A percentile compares a stretch with the other conserved stretches of the same genome.
phyloP scores from a whole-genome alignment of 2,329 filamentous ascomycete species.

The Claviceps purpurea region DNA sequence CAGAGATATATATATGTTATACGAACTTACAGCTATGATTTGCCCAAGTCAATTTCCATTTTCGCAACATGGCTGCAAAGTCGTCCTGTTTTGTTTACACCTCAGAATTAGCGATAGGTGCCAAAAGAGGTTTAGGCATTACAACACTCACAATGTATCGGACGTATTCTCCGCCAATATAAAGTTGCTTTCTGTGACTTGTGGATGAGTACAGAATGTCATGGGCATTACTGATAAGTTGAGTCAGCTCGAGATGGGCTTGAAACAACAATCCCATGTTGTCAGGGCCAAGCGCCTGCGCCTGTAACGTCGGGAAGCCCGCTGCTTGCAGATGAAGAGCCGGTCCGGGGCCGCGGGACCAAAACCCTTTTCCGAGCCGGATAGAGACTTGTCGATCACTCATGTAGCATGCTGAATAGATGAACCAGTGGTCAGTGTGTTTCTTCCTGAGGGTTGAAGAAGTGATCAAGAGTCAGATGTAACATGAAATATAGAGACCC shows the following conservation, averaged over 20 bases:
- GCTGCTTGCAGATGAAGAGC: conserved; percentile 50
- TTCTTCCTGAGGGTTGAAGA: too few species aligned
- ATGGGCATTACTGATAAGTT: conserved; percentile 61
- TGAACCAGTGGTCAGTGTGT: neutral
- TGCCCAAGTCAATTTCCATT: conserved; percentile 60
- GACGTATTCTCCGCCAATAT: conserved; percentile 58
- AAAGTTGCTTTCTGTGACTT: conserved; percentile 54
- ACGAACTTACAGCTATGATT: conserved; percentile 41
- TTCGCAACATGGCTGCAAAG: conserved; percentile 53
- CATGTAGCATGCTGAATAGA: conserved; percentile 41
- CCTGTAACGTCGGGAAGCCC: conserved; percentile 54
- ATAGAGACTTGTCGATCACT: conserved; percentile 58
- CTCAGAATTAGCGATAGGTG: neutral
- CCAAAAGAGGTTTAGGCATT: neutral
- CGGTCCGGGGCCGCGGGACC: conserved; percentile 57
- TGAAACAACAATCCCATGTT: conserved; percentile 58
- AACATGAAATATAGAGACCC: too few species aligned
- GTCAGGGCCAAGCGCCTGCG: conserved; percentile 44
- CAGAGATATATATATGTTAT: too few species aligned
- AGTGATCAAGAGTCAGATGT: too few species aligned
- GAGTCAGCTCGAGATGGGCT: conserved; percentile 56
- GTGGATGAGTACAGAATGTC: conserved; percentile 62
- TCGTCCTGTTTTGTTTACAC: conserved; percentile 34
- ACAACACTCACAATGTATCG: conserved; percentile 43
- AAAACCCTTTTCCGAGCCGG: conserved; percentile 58